Evolutionary conservation across 1,284 basidiomycete genomes (phyloP).

Genomic region (Irpex sp.): DNA sequence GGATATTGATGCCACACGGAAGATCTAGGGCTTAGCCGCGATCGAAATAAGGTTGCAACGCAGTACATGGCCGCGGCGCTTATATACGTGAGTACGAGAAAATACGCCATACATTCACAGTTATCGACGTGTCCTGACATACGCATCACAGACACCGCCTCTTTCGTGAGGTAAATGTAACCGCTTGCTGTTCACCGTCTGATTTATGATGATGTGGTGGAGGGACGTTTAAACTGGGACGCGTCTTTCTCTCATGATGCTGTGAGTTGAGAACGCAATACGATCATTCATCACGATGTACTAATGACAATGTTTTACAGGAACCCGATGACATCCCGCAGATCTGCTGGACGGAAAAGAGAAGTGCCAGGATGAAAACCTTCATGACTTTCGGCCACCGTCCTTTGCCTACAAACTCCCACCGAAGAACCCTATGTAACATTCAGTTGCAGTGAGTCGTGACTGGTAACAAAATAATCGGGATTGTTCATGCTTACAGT

Average conservation of each 20-base stretch:
- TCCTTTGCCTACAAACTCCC: not conserved
- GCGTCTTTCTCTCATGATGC: not conserved
- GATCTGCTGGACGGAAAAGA: too few relatives aligned
- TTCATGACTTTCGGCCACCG: too few relatives aligned
- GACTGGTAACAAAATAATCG: too few relatives aligned
- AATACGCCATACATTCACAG: too few relatives aligned
- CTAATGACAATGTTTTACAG: not conserved
- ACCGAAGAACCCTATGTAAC: not conserved
- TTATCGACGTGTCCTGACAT: not conserved
- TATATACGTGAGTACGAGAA: too few relatives aligned
- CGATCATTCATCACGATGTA: not conserved
- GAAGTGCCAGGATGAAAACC: too few relatives aligned
- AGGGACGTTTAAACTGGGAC: not conserved
- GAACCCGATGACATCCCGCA: not conserved
- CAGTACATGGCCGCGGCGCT: too few relatives aligned
- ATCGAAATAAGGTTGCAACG: too few relatives aligned
- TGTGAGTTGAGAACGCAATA: not conserved
- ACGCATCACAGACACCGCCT: not conserved
- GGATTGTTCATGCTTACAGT: conserved; percentile 9
- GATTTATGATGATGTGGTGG: not conserved
- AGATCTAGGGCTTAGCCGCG: too few relatives aligned
- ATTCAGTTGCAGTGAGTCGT: too few relatives aligned
- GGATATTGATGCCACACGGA: too few relatives aligned
- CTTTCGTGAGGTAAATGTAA: not conserved
- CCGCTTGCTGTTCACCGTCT: not conserved